A percentile compares a stretch with the other conserved stretches of the same genome.
Conservation (phyloP, 352 stramenopile genomes). For the Blastocystis hominis region DNA sequence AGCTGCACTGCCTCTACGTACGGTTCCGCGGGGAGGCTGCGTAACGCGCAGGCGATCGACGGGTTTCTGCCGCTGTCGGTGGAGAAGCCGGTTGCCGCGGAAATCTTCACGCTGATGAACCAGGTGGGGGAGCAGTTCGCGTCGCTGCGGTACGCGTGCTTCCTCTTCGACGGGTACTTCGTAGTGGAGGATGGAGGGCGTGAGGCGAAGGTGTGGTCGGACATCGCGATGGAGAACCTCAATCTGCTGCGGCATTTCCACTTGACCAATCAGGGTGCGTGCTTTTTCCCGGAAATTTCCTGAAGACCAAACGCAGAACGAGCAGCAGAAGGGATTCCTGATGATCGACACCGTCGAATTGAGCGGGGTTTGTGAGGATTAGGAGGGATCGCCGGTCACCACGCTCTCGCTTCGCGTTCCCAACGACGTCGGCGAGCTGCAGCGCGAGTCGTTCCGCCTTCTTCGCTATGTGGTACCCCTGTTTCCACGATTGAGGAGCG, state of each 20-base stretch:
- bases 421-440: not conserved
- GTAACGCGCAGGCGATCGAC: not conserved
- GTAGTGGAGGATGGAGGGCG: not conserved
- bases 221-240: not conserved
- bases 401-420: not conserved
- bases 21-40: not conserved
- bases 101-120: conserved; percentile 30
- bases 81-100: not conserved
- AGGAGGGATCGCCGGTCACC: not conserved
- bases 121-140: not conserved
- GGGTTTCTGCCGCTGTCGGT: not conserved
- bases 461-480: not conserved
- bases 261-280: not conserved
- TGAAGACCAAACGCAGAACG: not conserved
- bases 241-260: not conserved
- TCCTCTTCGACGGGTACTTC: conserved; percentile 40
- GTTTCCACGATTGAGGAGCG: not conserved
- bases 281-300: not conserved
- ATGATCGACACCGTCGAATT: not conserved
- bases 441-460: not conserved
- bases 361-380: not conserved
- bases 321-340: not conserved
- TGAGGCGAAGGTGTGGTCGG: conserved; percentile 6
- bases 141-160: not conserved
- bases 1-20: conserved; percentile 46